Conservation (phyloP, 257 asterid genomes). For the Fraxinus pennsylvanica region DNA sequence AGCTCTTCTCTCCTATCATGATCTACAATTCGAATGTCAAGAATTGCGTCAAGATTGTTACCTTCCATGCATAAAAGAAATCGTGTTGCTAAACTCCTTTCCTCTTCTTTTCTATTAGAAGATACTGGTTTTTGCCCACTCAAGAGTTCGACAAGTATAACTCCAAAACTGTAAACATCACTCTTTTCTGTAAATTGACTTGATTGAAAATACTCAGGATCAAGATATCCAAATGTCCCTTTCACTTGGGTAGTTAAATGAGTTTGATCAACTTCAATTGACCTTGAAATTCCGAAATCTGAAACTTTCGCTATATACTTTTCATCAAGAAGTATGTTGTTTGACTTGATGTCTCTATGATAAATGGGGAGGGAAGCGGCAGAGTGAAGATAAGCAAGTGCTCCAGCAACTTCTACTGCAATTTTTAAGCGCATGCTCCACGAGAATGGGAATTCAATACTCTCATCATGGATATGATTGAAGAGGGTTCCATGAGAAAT, state of each 20-base stretch:
- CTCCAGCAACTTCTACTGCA: constrained; percentile 2
- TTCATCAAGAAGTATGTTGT: constrained; percentile 4
- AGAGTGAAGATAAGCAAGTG: constrained; percentile 17
- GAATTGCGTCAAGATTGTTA: background rate
- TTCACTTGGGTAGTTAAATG: constrained; percentile 11
- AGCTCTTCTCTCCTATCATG: background rate
- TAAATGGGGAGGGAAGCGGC: background rate
- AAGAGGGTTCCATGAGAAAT: background rate
- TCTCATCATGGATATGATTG: background rate
- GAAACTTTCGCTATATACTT: background rate
- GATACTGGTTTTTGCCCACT: constrained; percentile 1
- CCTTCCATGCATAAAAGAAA: constrained; percentile 15
- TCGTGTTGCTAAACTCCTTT: constrained; percentile 8
- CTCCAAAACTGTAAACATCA: constrained; percentile 15
- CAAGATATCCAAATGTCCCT: constrained; percentile 16
- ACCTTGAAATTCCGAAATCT: background rate
- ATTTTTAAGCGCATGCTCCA: background rate
- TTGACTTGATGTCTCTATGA: constrained; percentile 15
- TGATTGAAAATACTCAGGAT: constrained; percentile 7
- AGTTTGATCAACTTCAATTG: constrained; percentile 4
- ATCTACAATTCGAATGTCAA: background rate
- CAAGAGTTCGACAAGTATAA: constrained; percentile 13
- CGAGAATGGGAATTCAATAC: background rate
- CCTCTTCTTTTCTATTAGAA: background rate
- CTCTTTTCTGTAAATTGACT: constrained; percentile 15